Conservation (phyloP, 495 filamentous ascomycete genomes). For the Hypomontagnella submonticulosa region DNA sequence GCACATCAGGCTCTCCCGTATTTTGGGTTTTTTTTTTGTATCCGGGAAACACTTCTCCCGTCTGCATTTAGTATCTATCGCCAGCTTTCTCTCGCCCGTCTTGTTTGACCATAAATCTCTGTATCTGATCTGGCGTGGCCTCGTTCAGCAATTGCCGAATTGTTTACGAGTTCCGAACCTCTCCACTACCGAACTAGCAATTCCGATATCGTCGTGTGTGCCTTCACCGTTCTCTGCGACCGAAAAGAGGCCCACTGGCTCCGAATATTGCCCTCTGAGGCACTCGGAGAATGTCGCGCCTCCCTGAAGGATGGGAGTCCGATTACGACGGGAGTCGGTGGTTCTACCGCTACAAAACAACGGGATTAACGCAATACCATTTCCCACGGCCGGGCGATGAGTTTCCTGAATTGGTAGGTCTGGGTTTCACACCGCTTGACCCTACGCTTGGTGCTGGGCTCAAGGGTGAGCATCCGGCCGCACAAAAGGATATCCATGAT, state of each 20-base stretch:
- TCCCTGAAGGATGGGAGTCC: conserved; percentile 60
- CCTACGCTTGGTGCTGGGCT: conserved; percentile 53
- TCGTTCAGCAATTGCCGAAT: not conserved
- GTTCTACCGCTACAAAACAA: conserved; percentile 60
- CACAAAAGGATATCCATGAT: conserved; percentile 18
- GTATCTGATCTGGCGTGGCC: not conserved
- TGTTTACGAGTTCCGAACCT: not conserved
- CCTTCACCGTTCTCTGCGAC: not conserved
- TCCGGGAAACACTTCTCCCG: conserved; percentile 6
- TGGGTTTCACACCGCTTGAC: conserved; percentile 47
- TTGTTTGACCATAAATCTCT: not conserved
- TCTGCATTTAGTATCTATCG: not conserved
- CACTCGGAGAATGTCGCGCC: conserved; percentile 45
- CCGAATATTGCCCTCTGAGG: not conserved
- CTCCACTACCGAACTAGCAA: not conserved
- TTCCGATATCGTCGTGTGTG: not conserved
- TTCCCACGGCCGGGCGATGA: conserved; percentile 63
- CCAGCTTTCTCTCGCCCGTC: not conserved
- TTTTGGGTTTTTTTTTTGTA: not conserved
- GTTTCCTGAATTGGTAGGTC: conserved; percentile 58
- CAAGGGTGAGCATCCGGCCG: conserved; percentile 51
- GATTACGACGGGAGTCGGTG: conserved; percentile 62
- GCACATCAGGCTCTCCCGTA: conserved; percentile 19
- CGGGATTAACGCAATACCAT: conserved; percentile 58
- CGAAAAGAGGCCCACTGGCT: not conserved